A percentile compares a stretch with the other conserved stretches of the same genome.
Evolutionary conservation across 805 yeast genomes (phyloP).

Genomic region (Starmerella vaccinii): DNA sequence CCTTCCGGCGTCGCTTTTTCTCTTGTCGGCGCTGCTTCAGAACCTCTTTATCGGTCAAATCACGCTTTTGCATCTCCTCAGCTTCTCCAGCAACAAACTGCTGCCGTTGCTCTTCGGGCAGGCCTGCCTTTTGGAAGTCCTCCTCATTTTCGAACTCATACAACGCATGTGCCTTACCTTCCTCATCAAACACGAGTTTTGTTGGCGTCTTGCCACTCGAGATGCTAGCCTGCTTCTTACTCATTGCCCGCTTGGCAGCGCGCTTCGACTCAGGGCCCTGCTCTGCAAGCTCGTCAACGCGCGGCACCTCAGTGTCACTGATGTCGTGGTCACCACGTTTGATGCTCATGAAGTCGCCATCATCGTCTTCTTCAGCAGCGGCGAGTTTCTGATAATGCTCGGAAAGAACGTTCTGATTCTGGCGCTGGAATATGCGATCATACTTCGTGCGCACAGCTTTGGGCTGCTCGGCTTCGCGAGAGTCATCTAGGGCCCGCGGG

Average conservation of each 20-base stretch:
- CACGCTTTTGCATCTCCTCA: slow-evolving; percentile 58
- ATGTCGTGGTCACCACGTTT: slow-evolving; percentile 69
- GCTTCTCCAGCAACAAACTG: slow-evolving; percentile 59
- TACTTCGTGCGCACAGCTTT: slow-evolving; percentile 68
- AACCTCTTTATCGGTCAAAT: slow-evolving; percentile 62
- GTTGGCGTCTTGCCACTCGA: slow-evolving; percentile 58
- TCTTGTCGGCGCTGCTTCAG: slow-evolving; percentile 74
- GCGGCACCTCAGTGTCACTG: slow-evolving; percentile 33
- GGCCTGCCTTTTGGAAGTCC: slow-evolving; percentile 63
- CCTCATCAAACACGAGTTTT: slow-evolving; percentile 83
- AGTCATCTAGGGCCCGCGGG: slow-evolving; percentile 54
- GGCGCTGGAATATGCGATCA: slow-evolving; percentile 91
- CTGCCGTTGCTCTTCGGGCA: slow-evolving; percentile 55
- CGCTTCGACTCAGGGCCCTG: slow-evolving; percentile 54
- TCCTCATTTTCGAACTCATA: slow-evolving; percentile 87
- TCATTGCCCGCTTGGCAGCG: slow-evolving; percentile 71
- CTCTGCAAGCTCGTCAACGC: slow-evolving; percentile 31
- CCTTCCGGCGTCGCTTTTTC: slow-evolving; percentile 81
- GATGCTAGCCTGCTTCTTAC: slow-evolving; percentile 54
- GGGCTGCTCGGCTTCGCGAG: slow-evolving; percentile 33
- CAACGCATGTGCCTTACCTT: slow-evolving; percentile 81
- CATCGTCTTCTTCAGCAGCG: slow-evolving; percentile 35
- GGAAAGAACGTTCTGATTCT: slow-evolving; percentile 82
- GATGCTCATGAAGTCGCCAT: slow-evolving; percentile 61
- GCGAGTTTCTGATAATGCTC: slow-evolving; percentile 70